Percentiles rank a stretch among this genome's conserved stretches.
Evolutionary conservation across 2,329 filamentous ascomycete genomes (phyloP).

Genomic region (Fusarium newnesense): DNA sequence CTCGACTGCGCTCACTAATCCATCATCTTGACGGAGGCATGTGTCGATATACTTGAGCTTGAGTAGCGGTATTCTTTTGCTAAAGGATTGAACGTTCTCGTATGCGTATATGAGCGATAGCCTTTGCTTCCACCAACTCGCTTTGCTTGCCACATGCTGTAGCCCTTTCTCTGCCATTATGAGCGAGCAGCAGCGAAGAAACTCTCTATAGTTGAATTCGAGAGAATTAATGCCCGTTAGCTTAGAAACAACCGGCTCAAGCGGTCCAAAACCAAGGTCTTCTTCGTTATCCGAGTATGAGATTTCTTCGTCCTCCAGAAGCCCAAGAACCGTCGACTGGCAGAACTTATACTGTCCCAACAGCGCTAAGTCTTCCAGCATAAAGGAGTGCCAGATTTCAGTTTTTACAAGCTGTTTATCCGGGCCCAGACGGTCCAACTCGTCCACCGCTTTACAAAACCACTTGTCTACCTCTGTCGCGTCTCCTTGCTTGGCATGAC

Average conservation of each 20-base stretch:
- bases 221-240: accelerated
- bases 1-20: accelerated
- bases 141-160: too few species aligned
- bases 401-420: too few species aligned
- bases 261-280: not conserved
- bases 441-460: too few species aligned
- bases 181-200: not conserved
- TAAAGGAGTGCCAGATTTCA: too few species aligned
- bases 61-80: accelerated
- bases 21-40: accelerated
- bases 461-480: too few species aligned
- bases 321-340: accelerated
- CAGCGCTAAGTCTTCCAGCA: too few species aligned
- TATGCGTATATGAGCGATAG: too few species aligned
- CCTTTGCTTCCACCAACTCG: too few species aligned
- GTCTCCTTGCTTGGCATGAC: too few species aligned
- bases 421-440: too few species aligned
- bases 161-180: accelerated
- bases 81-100: not conserved
- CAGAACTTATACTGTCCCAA: not conserved
- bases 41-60: not conserved
- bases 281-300: accelerated
- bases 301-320: accelerated
- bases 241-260: not conserved
- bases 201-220: accelerated